Evolutionary conservation across 805 yeast genomes (phyloP).

Genomic region (Wickerhamomyces silvicola): DNA sequence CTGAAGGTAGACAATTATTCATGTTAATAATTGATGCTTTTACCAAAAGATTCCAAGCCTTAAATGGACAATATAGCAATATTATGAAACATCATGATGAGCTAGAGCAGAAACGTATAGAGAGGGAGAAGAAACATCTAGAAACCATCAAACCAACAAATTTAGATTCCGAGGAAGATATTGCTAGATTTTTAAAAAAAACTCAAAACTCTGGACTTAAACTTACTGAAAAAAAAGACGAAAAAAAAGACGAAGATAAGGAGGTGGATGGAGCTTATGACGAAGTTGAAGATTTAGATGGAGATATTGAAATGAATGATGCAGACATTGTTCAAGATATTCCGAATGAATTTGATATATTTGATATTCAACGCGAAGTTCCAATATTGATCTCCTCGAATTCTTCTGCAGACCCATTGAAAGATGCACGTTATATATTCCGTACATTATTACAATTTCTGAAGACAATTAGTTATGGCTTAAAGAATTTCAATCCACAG

Average conservation of each 20-base stretch:
- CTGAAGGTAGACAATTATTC: constrained; percentile 70
- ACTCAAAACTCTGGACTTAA: constrained; percentile 10
- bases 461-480: constrained; percentile 82
- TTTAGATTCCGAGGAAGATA: constrained; percentile 32
- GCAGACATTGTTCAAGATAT: constrained; percentile 9
- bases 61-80: constrained; percentile 65
- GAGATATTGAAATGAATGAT: constrained; percentile 25
- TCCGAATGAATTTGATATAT: constrained; percentile 27
- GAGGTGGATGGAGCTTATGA: constrained; percentile 1
- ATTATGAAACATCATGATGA: constrained; percentile 56
- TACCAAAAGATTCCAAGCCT: constrained; percentile 69
- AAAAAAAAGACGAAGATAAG: constrained; percentile 1
- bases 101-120: constrained; percentile 38
- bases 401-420: constrained; percentile 56
- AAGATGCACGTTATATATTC: constrained; percentile 84
- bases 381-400: constrained; percentile 55
- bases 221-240: not conserved
- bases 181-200: constrained; percentile 24
- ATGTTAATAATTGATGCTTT: constrained; percentile 85
- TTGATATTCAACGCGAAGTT: constrained; percentile 39
- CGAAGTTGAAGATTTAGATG: constrained; percentile 20
- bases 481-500: constrained; percentile 85
- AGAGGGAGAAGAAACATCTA: constrained; percentile 36
- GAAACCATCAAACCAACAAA: constrained; percentile 27
- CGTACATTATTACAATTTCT: constrained; percentile 84